These are phyloP conservation scores for Boletus vermiculosoides DNA, from an alignment of 768 basidiomycete species.

Conservation along the genomic window DNA sequence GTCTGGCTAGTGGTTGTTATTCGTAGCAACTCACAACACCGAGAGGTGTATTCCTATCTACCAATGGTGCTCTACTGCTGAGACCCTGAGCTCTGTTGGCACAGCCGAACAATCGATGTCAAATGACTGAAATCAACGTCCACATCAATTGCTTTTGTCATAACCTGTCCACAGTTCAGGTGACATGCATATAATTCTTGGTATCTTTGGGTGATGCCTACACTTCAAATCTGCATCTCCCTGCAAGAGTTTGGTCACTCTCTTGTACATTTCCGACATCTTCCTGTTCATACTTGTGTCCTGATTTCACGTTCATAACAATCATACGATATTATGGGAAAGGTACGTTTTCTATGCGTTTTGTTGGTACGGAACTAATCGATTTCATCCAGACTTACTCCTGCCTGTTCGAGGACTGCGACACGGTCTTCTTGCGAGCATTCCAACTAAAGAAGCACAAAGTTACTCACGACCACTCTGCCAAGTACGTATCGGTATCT, in stretches of 20 bases:
- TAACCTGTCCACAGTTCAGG: background rate
- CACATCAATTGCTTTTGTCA: too few relatives aligned
- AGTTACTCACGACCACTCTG: conserved; percentile 1
- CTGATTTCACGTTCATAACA: too few relatives aligned
- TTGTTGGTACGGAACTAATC: background rate
- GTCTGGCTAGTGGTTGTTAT: too few relatives aligned
- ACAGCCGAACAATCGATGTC: too few relatives aligned
- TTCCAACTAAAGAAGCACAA: conserved; percentile 16
- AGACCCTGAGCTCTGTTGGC: too few relatives aligned
- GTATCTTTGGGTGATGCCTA: background rate
- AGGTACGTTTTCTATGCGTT: too few relatives aligned
- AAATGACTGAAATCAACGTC: too few relatives aligned
- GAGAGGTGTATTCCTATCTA: too few relatives aligned
- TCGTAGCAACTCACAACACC: too few relatives aligned
- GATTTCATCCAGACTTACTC: background rate
- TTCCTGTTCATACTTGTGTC: background rate
- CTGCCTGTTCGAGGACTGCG: conserved; percentile 10
- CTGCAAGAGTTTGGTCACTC: conserved; percentile 1
- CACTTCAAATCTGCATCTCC: background rate
- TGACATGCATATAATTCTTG: background rate
- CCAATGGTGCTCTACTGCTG: too few relatives aligned
- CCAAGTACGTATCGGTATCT: conserved; percentile 3
- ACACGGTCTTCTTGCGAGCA: conserved; percentile 1
- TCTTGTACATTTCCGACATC: too few relatives aligned
- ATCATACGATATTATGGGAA: too few relatives aligned